Evolutionary conservation across 768 basidiomycete species (phyloP).

Genomic region (Stropharia rugosoannulata): DNA sequence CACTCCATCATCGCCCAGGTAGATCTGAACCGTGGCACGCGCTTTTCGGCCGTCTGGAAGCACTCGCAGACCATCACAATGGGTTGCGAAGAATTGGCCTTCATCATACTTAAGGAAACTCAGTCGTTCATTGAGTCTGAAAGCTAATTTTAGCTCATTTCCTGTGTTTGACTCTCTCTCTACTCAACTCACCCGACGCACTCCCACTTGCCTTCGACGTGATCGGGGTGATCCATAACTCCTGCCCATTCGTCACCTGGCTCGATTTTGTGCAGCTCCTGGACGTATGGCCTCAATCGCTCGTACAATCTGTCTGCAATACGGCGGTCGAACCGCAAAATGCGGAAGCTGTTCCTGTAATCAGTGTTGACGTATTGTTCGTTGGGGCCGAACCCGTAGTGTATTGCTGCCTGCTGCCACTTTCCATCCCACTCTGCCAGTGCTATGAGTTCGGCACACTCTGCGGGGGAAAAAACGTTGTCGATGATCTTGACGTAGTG

Average conservation of each 20-base stretch:
- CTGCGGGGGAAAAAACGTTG: conserved; percentile 35
- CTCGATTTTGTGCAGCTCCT: conserved; percentile 33
- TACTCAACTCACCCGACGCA: conserved; percentile 31
- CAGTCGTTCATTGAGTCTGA: conserved; percentile 41
- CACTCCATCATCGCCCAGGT: conserved; percentile 38
- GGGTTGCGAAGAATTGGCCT: conserved; percentile 40
- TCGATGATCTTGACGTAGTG: conserved; percentile 44
- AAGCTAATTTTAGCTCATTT: not conserved
- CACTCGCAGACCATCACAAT: conserved; percentile 36
- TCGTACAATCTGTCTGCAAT: conserved; percentile 34
- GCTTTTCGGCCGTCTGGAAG: conserved; percentile 37
- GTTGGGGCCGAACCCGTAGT: conserved; percentile 23
- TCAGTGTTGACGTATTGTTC: conserved; percentile 32
- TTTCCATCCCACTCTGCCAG: conserved; percentile 33
- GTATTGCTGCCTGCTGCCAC: conserved; percentile 38
- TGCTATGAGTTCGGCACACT: conserved; percentile 39
- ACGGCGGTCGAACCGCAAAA: conserved; percentile 33
- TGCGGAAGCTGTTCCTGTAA: conserved; percentile 40
- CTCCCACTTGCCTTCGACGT: conserved; percentile 29
- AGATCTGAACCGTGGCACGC: conserved; percentile 42
- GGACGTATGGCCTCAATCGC: conserved; percentile 34
- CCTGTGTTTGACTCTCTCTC: not conserved
- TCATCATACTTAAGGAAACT: conserved; percentile 44
- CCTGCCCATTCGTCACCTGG: conserved; percentile 32
- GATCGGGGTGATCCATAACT: conserved; percentile 25